phyloP scores from a whole-genome alignment of 2,329 filamentous ascomycete species.

The Truncatella angustata region DNA sequence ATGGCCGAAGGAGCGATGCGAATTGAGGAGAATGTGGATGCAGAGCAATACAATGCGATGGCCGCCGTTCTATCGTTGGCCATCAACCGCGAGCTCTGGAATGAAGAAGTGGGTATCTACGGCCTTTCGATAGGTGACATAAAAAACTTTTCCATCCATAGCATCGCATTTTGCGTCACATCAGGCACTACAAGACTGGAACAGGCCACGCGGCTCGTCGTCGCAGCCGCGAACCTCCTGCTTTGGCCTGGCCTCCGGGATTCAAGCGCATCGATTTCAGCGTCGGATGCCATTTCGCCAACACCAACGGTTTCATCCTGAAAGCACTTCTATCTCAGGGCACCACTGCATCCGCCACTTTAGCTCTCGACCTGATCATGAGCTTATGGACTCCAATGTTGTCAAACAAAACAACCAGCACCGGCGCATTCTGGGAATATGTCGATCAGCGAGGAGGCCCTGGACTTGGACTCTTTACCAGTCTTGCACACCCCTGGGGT shows the following conservation, averaged over 20 bases:
- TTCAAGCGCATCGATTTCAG: too few relatives aligned
- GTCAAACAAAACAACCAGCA: slow-evolving; percentile 29
- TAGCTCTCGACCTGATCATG: too few relatives aligned
- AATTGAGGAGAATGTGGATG: slow-evolving; percentile 16
- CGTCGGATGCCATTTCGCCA: too few relatives aligned
- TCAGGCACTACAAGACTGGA: slow-evolving; percentile 12
- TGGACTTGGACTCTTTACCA: slow-evolving; percentile 40
- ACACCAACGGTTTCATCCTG: slow-evolving; percentile 43
- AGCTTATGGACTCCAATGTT: slow-evolving; percentile 42
- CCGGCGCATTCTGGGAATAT: slow-evolving; percentile 45
- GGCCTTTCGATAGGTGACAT: background rate
- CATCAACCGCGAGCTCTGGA: slow-evolving; percentile 19
- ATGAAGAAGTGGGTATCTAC: slow-evolving; percentile 16
- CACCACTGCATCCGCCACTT: slow-evolving; percentile 20
- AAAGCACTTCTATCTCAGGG: slow-evolving; percentile 30
- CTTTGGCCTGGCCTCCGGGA: slow-evolving; percentile 15
- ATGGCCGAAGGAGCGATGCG: slow-evolving; percentile 13
- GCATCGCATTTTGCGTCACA: slow-evolving; percentile 18
- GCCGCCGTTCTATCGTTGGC: slow-evolving; percentile 6
- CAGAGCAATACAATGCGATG: background rate
- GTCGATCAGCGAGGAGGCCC: slow-evolving; percentile 34
- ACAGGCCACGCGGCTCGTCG: slow-evolving; percentile 12
- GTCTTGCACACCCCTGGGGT: slow-evolving; percentile 42
- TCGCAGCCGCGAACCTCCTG: slow-evolving; percentile 8
- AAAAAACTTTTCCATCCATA: slow-evolving; percentile 13